Conservation (phyloP, 106 monocot species). For the Narthecium ossifragum region DNA sequence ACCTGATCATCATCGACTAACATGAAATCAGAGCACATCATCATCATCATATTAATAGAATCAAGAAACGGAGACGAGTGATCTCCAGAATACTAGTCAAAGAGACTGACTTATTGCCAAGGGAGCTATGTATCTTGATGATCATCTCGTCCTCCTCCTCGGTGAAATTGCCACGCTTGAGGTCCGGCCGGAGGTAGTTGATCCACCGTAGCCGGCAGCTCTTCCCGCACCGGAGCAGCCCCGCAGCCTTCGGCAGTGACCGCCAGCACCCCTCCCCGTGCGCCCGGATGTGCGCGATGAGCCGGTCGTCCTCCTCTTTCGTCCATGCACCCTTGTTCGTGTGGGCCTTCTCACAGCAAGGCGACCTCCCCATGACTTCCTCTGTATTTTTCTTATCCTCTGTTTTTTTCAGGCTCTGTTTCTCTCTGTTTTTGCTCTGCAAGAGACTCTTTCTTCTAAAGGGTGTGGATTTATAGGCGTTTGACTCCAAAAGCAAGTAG, state of each 20-base stretch:
- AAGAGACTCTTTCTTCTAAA: background rate
- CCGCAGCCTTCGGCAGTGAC: constrained; percentile 46
- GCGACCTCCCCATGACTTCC: constrained; percentile 37
- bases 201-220: constrained; percentile 87
- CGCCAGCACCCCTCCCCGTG: constrained; percentile 57
- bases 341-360: constrained; percentile 52
- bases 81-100: background rate
- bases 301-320: constrained; percentile 45
- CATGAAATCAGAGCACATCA: background rate
- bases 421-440: background rate
- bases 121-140: constrained; percentile 63
- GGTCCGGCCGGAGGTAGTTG: constrained; percentile 86
- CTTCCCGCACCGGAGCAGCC: constrained; percentile 72
- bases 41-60: background rate
- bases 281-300: constrained; percentile 31
- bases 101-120: constrained; percentile 69
- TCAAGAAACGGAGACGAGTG: background rate
- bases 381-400: background rate
- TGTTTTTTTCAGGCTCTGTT: background rate
- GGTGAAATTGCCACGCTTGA: constrained; percentile 79
- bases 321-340: constrained; percentile 58
- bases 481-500: constrained; percentile 5
- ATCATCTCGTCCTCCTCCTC: constrained; percentile 70
- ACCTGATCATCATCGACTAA: too few species aligned
- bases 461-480: constrained; percentile 15